phyloP scores from a whole-genome alignment of 306 rosid species.

The Glycyrrhiza uralensis region DNA sequence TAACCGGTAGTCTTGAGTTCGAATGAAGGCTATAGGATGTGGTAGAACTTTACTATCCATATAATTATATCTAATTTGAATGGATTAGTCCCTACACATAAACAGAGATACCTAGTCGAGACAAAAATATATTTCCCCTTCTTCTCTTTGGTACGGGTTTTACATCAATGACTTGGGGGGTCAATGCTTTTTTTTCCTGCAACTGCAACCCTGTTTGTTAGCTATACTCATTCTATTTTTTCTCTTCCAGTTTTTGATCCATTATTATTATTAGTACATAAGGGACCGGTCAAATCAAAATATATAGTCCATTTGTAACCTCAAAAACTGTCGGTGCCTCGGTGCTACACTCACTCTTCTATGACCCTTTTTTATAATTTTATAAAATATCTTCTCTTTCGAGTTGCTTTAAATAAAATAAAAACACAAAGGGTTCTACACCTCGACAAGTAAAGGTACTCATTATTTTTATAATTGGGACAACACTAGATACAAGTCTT shows the following conservation, averaged over 20 bases:
- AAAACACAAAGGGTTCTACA: conserved; percentile 28
- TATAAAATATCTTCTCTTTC: conserved; percentile 2
- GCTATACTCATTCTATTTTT: not conserved
- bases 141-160: not conserved
- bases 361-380: not conserved
- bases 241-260: not conserved
- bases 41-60: no score
- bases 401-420: conserved; percentile 22
- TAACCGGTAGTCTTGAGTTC: no score
- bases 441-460: conserved; percentile 34
- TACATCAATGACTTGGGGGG: conserved; percentile 11
- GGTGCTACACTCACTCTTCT: not conserved
- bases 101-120: no score
- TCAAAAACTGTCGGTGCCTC: conserved; percentile 40
- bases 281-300: conserved; percentile 10
- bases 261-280: not conserved
- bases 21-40: no score
- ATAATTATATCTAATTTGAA: no score
- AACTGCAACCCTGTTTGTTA: conserved; percentile 9
- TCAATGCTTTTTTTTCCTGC: conserved; percentile 18
- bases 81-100: no score
- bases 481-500: conserved; percentile 27
- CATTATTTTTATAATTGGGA: conserved; percentile 30
- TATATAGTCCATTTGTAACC: not conserved
- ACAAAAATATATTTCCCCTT: no score